phyloP scores from a whole-genome alignment of 2,329 filamentous ascomycete genomes.

The Xylariomycetidae sp. region DNA sequence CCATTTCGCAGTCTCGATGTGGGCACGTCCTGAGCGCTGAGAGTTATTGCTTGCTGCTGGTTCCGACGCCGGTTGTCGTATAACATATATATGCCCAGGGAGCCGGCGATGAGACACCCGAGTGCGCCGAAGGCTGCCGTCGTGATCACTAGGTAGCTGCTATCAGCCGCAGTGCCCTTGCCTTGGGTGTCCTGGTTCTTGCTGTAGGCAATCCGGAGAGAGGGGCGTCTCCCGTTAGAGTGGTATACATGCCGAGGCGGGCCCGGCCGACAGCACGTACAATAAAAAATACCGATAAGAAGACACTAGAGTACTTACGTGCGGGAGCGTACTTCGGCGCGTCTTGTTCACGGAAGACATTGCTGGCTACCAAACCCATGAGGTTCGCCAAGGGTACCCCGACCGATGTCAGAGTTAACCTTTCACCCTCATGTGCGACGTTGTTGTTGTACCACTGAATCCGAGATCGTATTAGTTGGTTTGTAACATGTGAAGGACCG shows the following conservation, averaged over 20 bases:
- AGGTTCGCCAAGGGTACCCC: constrained; percentile 70
- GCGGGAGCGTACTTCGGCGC: constrained; percentile 62
- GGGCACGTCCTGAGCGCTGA: constrained; percentile 51
- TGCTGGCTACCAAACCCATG: constrained; percentile 65
- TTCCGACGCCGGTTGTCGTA: constrained; percentile 59
- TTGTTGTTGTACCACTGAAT: constrained; percentile 73
- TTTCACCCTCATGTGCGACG: constrained; percentile 67
- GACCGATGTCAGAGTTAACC: constrained; percentile 63
- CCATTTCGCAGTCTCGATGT: constrained; percentile 51
- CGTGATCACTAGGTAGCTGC: too few species aligned
- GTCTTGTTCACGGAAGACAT: constrained; percentile 60
- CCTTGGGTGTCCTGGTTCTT: too few species aligned
- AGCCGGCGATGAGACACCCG: constrained; percentile 48
- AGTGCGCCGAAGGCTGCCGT: constrained; percentile 58
- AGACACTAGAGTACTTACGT: too few species aligned
- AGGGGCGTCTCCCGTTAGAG: too few species aligned
- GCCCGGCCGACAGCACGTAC: too few species aligned
- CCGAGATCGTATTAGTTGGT: not conserved
- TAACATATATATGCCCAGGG: constrained; percentile 59
- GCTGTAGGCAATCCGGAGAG: too few species aligned
- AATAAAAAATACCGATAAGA: too few species aligned
- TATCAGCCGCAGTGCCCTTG: too few species aligned
- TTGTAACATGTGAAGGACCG: too few species aligned
- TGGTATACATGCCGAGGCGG: too few species aligned
- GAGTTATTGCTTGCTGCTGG: constrained; percentile 44